Evolutionary conservation across 83 land plant genomes (phyloP), one percentile per base, ranked within the genome.

Genomic region (Picea engelmannii): DNA sequence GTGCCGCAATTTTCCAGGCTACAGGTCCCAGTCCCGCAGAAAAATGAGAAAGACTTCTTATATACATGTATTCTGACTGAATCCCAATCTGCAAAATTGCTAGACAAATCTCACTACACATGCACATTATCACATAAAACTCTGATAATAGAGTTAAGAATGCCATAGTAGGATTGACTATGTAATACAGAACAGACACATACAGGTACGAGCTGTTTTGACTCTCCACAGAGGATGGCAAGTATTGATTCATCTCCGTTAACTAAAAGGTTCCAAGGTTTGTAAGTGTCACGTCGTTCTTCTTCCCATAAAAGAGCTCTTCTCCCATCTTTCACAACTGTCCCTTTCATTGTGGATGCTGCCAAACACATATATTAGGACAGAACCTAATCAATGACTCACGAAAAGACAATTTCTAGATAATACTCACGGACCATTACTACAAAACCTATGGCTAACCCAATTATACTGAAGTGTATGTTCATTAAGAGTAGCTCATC

Each of bases 151-250:
- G 24, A 20, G 68, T 21, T 63, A n/a, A 16, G 25, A 74, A 59
- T 62, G 66, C 25, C 13, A 31, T 55, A 49, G 38, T 44, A 64
- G 40, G n/a, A 71, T 25, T 23, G 61, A 68, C 74, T 24, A 79
- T 18, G 20, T 10, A 42, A 62, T 17, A 78, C 73, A 9, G 55
- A 27, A 23, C 21, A n/a, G 31, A 16, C 18, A 86, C 95, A 79
- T 91, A 95, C 95, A 79, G 95, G 85, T 80, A 92, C 79, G 24
- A 95, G 87, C 76, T 88, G 87, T 82, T 86, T 93, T 25, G 35
- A 71, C 80, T 91, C 95, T 20, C 86, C 84, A 84, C 92, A 91
- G 77, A 86, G 81, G 20, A 86, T 88, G 25, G 86, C 68, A 79
- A 85, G 78, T 69, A 88, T 75, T 49, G 91, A 85, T 6, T 88